Base-by-base conservation (phyloP, 495 filamentous ascomycete genomes). In the Copromyces sp. region DNA sequence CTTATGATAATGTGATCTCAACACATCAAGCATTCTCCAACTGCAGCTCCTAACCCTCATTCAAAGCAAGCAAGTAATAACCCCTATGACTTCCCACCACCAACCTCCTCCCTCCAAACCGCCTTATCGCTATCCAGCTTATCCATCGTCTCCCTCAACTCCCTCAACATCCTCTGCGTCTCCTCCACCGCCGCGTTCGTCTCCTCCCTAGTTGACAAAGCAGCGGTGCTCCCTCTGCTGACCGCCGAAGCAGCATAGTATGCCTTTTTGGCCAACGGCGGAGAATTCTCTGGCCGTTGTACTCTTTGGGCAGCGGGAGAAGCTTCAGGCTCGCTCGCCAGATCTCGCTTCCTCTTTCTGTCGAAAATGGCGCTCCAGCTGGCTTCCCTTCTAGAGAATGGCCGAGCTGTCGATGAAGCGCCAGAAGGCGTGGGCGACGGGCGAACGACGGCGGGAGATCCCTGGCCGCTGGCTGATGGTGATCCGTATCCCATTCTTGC, bases 71-170 rank as follows among this genome's bases (percentile, higher is more conserved):
- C 4, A 40, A n/a, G 35, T 35, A 53, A 68, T n/a, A 69, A 6
- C 20, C 37, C 29, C 61, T 47, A 44, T 29, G 29, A 40, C 42
- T 45, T 42, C 16, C 68, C 68, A 71, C 73, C 39, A 71, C 39
- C 65, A 44, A 74, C 47, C 44, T 75, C 71, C 70, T 74, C 75
- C 20, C 70, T 44, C 41, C 73, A 39, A 32, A 73, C 59, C 16
- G 38, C 40, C 44, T 68, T 39, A 47, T 78, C 74, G 44, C 71
- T 68, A 38, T 79, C 79, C 74, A 77, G 47, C 71, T 59, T 40
- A 29, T 77, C 77, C 78, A 79, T 79, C 8, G 70, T 71, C 72
- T 80, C 76, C 53, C 74, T 74, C 72, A 80, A 44, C 76, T 80
- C 79, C 40, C 73, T 70, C 68, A 80, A 44, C 79, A 80, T 80